Conservation (phyloP, 345 rosid genomes). For the Odontarrhena argentea region DNA sequence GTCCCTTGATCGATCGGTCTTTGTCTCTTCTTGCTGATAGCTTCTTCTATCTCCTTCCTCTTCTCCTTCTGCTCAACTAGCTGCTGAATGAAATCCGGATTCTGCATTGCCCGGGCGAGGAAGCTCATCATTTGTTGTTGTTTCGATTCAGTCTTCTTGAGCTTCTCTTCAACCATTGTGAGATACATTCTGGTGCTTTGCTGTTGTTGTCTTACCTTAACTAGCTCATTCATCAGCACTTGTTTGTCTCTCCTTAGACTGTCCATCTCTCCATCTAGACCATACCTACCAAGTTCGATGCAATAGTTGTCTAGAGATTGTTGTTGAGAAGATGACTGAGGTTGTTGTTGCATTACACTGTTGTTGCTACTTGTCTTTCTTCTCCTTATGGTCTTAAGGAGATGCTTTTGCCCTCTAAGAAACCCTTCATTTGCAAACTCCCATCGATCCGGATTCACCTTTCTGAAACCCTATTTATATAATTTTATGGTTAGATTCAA, state of each 20-base stretch:
- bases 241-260: slow-evolving; percentile 64
- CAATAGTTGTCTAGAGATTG: slow-evolving; percentile 53
- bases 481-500: slow-evolving; percentile 37
- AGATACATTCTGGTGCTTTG: slow-evolving; percentile 56
- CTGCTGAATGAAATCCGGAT: slow-evolving; percentile 65
- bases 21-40: slow-evolving; percentile 56
- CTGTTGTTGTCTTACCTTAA: slow-evolving; percentile 67
- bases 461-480: slow-evolving; percentile 74
- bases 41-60: slow-evolving; percentile 61
- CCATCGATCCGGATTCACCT: slow-evolving; percentile 95
- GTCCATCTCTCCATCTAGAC: slow-evolving; percentile 61
- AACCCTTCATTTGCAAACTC: slow-evolving; percentile 81
- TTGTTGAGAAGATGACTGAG: slow-evolving; percentile 45
- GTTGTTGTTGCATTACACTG: slow-evolving; percentile 32
- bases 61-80: slow-evolving; percentile 52
- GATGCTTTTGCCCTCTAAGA: slow-evolving; percentile 72
- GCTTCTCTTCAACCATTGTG: slow-evolving; percentile 55
- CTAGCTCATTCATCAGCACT: slow-evolving; percentile 60
- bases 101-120: slow-evolving; percentile 70
- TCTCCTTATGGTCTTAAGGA: slow-evolving; percentile 62
- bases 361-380: slow-evolving; percentile 45
- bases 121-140: slow-evolving; percentile 76
- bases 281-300: slow-evolving; percentile 70
- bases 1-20: slow-evolving; percentile 52
- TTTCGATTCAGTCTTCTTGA: slow-evolving; percentile 57